Conservation (phyloP, 352 stramenopile species). For the Phytophthora idaei region DNA sequence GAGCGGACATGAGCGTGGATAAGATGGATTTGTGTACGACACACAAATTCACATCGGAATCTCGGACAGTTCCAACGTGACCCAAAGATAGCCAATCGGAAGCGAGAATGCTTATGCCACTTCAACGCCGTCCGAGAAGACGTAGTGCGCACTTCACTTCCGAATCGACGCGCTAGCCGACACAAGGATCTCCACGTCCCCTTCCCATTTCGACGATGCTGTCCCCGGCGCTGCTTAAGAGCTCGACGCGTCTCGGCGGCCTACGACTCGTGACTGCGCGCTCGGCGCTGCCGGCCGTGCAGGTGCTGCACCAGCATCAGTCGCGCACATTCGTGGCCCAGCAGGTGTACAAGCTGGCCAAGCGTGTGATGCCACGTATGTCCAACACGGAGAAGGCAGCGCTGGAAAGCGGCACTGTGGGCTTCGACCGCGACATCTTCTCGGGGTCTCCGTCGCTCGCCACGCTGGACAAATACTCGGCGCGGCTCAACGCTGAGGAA, state of each 20-base stretch:
- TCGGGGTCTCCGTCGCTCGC: conserved; percentile 92
- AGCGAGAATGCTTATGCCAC: conserved; percentile 11
- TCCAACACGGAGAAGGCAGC: conserved; percentile 96
- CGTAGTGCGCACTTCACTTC: conserved; percentile 18
- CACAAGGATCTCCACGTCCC: conserved; percentile 11
- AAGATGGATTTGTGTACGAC: neutral
- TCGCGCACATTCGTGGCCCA: conserved; percentile 85
- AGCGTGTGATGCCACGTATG: conserved; percentile 96
- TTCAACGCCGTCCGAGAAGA: conserved; percentile 17
- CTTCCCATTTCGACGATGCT: conserved; percentile 26
- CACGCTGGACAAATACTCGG: conserved; percentile 94
- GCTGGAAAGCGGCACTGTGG: conserved; percentile 95
- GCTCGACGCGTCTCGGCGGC: conserved; percentile 27
- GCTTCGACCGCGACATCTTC: conserved; percentile 99
- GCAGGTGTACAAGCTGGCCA: conserved; percentile 93
- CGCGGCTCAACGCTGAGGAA: conserved; percentile 93
- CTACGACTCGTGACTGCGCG: conserved; percentile 32
- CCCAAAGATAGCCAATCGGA: conserved; percentile 9
- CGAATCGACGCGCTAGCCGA: conserved; percentile 27
- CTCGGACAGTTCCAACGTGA: conserved; percentile 20
- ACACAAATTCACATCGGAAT: conserved; percentile 20
- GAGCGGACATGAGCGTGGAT: conserved; percentile 7
- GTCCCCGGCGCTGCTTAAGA: conserved; percentile 44
- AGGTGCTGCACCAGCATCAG: conserved; percentile 68
- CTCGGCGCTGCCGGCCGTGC: conserved; percentile 51